These are phyloP conservation scores for Ogataea pini DNA, from an alignment of 805 yeast species.

Conservation along the genomic window DNA sequence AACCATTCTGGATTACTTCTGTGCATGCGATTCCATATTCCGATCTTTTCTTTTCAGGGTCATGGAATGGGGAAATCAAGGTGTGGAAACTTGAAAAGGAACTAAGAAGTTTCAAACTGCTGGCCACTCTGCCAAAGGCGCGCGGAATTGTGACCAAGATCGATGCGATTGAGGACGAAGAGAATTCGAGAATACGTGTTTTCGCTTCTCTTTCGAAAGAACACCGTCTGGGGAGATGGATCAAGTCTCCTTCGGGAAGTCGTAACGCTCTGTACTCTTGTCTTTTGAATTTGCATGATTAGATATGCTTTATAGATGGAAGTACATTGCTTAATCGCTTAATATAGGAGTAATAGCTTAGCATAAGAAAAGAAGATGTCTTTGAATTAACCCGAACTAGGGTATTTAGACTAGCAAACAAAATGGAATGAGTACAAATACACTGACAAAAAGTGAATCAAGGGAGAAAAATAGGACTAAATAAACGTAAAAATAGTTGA, in stretches of 20 bases:
- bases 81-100: slow-evolving; percentile 77
- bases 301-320: slow-evolving; percentile 2
- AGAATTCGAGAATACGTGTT: slow-evolving; percentile 53
- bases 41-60: slow-evolving; percentile 83
- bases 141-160: slow-evolving; percentile 72
- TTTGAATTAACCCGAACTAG: neutral
- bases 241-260: slow-evolving; percentile 58
- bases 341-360: neutral
- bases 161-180: slow-evolving; percentile 52
- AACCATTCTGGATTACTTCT: slow-evolving; percentile 85
- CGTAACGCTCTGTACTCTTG: slow-evolving; percentile 72
- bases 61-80: slow-evolving; percentile 76
- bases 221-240: slow-evolving; percentile 89
- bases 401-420: neutral
- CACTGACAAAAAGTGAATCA: neutral
- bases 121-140: slow-evolving; percentile 60
- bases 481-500: neutral
- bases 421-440: neutral
- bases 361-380: neutral
- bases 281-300: slow-evolving; percentile 38
- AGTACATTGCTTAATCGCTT: neutral
- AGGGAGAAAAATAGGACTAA: neutral
- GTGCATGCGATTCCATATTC: slow-evolving; percentile 81
- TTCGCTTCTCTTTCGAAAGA: slow-evolving; percentile 78
- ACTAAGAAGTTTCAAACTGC: slow-evolving; percentile 55